These are phyloP conservation scores for Phytophthora tubulina DNA, from an alignment of 352 stramenopile species.

Conservation along the genomic window DNA sequence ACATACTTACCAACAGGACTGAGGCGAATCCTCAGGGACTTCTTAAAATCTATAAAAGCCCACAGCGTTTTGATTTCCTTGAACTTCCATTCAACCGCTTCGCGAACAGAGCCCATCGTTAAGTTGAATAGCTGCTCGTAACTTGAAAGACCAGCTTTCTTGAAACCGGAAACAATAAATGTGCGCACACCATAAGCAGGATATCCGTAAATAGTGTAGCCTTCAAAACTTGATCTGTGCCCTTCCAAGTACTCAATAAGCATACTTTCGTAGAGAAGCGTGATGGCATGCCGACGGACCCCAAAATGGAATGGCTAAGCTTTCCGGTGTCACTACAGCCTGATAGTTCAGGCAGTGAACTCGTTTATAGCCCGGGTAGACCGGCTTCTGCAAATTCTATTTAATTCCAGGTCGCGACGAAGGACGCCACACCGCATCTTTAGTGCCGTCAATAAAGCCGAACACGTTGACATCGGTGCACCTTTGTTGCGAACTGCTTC, in stretches of 20 bases:
- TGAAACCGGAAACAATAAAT: constrained; percentile 7
- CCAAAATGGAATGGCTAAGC: constrained; percentile 16
- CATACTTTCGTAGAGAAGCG: constrained; percentile 10
- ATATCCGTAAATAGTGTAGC: constrained; percentile 9
- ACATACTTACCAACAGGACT: constrained; percentile 13
- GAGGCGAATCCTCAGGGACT: not conserved
- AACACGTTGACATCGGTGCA: constrained; percentile 10
- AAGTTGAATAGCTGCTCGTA: constrained; percentile 6
- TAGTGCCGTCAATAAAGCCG: constrained; percentile 16
- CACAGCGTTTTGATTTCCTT: constrained; percentile 11
- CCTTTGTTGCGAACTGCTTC: not conserved
- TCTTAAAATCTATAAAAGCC: constrained; percentile 18
- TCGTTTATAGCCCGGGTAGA: constrained; percentile 13
- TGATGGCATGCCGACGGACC: constrained; percentile 3
- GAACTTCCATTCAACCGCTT: constrained; percentile 5
- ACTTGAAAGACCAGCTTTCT: constrained; percentile 4
- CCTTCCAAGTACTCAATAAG: constrained; percentile 3
- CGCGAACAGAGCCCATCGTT: constrained; percentile 9
- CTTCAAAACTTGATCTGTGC: not conserved
- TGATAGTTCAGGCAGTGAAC: constrained; percentile 15
- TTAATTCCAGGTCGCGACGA: not conserved
- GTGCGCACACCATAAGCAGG: not conserved
- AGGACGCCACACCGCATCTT: constrained; percentile 14
- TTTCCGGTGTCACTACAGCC: constrained; percentile 4
- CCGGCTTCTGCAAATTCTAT: constrained; percentile 9